Conservation (phyloP, 1,139 yeast species). For the Ogataea hybrid region DNA sequence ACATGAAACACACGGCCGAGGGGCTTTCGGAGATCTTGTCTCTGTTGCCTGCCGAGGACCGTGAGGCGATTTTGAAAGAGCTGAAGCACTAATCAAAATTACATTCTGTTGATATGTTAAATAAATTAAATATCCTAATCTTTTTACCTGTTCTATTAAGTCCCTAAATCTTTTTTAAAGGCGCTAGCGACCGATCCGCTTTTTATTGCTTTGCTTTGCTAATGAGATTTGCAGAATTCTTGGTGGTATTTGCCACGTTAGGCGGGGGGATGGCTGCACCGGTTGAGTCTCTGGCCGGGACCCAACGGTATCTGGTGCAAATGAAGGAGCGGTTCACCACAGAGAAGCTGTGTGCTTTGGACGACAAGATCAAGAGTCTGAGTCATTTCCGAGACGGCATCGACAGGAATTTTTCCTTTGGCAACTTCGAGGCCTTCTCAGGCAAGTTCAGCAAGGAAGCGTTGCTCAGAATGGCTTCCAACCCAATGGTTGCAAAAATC, state of each 20-base stretch:
- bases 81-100: slow-evolving; percentile 18
- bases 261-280: slow-evolving; percentile 3
- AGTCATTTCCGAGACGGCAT: slow-evolving; percentile 45
- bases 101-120: slow-evolving; percentile 2
- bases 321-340: slow-evolving; percentile 37
- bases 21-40: slow-evolving; percentile 49
- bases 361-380: slow-evolving; percentile 25
- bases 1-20: slow-evolving; percentile 42
- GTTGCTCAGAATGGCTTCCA: slow-evolving; percentile 44
- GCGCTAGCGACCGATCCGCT: slow-evolving; percentile 9
- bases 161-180: slow-evolving; percentile 4
- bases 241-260: slow-evolving; percentile 1
- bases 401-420: slow-evolving; percentile 50
- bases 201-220: slow-evolving; percentile 12
- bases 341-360: slow-evolving; percentile 31
- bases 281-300: slow-evolving; percentile 1
- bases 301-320: slow-evolving; percentile 35
- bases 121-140: not conserved
- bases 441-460: slow-evolving; percentile 54
- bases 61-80: slow-evolving; percentile 38
- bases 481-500: slow-evolving; percentile 53
- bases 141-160: slow-evolving; percentile 9
- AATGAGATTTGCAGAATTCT: slow-evolving; percentile 7
- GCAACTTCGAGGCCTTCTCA: slow-evolving; percentile 61
- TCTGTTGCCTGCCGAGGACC: slow-evolving; percentile 48